Evolutionary conservation across 2,329 filamentous ascomycete species (phyloP).

Genomic region (Diaporthe sp.): DNA sequence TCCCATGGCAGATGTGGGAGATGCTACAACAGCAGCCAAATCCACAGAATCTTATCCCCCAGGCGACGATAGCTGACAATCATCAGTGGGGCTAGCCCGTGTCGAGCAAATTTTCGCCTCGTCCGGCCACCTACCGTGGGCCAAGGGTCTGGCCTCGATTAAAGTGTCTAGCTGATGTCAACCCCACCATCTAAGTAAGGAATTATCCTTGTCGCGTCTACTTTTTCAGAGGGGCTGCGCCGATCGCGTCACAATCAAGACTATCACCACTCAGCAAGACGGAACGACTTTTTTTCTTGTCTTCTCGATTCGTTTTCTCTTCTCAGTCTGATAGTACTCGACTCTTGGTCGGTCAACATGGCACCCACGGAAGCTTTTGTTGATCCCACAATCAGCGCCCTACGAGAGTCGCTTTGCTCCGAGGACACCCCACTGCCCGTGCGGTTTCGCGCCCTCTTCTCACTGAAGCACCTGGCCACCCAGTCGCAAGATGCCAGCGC

Average conservation of each 20-base stretch:
- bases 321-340: not conserved
- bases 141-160: constrained; percentile 1
- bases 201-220: not conserved
- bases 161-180: not conserved
- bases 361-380: constrained; percentile 44
- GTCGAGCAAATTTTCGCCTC: constrained; percentile 5
- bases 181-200: constrained; percentile 26
- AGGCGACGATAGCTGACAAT: not conserved
- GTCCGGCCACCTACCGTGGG: not conserved
- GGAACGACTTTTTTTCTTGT: not conserved
- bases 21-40: not conserved
- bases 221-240: not conserved
- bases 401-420: constrained; percentile 83
- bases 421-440: constrained; percentile 87
- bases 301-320: not conserved
- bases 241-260: constrained; percentile 14
- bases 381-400: constrained; percentile 67
- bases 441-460: constrained; percentile 97
- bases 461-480: constrained; percentile 91
- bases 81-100: not conserved
- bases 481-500: constrained; percentile 73
- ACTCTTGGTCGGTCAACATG: constrained; percentile 42
- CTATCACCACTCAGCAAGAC: not conserved
- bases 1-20: not conserved
- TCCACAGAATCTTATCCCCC: not conserved